Base-by-base conservation (phyloP, 768 basidiomycete species). In the Termitomyces titanicus region DNA sequence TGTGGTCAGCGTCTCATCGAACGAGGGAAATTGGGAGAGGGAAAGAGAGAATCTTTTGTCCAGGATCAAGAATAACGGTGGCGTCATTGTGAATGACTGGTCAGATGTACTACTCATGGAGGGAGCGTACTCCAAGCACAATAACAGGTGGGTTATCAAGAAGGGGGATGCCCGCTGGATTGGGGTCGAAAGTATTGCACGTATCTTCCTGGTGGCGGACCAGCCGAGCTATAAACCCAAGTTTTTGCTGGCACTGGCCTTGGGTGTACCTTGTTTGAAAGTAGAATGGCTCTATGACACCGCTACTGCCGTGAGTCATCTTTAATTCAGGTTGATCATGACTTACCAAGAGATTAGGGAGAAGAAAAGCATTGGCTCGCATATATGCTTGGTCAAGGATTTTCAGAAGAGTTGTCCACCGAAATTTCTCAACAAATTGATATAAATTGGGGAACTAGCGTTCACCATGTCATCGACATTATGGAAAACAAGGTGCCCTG, bases 241-340 rank as follows among this genome's bases (percentile, higher is more conserved):
- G 68, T 93, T 81, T 63, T 74, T 96, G 51, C 77, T 86, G 3
- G 89, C 92, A 6, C 79, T 98, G 33, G 92, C 90, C 0, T 73
- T 94, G 38, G 94, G 94, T 11, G 84, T 97, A 49, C 94, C 94
- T 3, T 94, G 91, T 60, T 63, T 97, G 24, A 79, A 78, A 1
- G 66, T 77, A 5, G 70, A 75, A 11, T 94, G 85, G 81, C 65
- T 88, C 29, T 58, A 73, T 33, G 69, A 74, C 24, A 73, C 72
- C 11, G 63, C 75, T 17, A 57, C 66, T 54, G 54, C 37, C 48
- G 74, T 72, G 55, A 66, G 74, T 66, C 20, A 27, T 40, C 46
- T 37, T 53, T 17, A 38, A 40, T 48, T 33, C 12, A 24, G 4
- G 20, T 54, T 27, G 9, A 17, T 51, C 24, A 6, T 56, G 55